Conservation (phyloP, 108 stramenopile species). For the Poteriospumella lacustris region DNA sequence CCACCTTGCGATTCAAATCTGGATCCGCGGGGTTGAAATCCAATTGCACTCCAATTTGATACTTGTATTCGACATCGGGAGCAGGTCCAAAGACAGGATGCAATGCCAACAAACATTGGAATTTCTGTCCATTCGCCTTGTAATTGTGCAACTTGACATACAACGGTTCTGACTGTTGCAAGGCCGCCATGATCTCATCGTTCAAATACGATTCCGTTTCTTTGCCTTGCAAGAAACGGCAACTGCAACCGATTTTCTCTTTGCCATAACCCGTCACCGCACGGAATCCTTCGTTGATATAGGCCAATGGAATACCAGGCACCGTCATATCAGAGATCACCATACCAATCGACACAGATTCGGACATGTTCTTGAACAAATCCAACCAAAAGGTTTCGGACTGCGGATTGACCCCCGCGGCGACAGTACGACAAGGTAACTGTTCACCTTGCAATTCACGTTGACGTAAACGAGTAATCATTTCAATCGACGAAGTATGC, state of each 20-base stretch:
- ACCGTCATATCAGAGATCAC: slow-evolving; percentile 39
- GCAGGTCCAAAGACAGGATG: slow-evolving; percentile 33
- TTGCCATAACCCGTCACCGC: slow-evolving; percentile 34
- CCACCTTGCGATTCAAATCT: background rate
- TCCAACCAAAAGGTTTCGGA: slow-evolving; percentile 37
- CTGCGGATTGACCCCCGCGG: slow-evolving; percentile 13
- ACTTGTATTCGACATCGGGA: slow-evolving; percentile 37
- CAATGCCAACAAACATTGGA: slow-evolving; percentile 31
- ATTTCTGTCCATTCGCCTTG: slow-evolving; percentile 25
- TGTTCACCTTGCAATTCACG: slow-evolving; percentile 32
- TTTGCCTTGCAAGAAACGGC: slow-evolving; percentile 37
- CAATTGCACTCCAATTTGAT: slow-evolving; percentile 36
- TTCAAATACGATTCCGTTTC: slow-evolving; percentile 35
- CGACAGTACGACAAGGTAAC: slow-evolving; percentile 27
- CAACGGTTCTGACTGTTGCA: slow-evolving; percentile 36
- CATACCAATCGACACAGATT: slow-evolving; percentile 28
- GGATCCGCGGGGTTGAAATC: slow-evolving; percentile 10
- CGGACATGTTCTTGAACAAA: slow-evolving; percentile 33
- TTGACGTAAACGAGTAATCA: slow-evolving; percentile 25
- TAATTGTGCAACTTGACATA: slow-evolving; percentile 36
- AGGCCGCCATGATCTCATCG: slow-evolving; percentile 39
- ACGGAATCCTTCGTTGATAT: slow-evolving; percentile 39
- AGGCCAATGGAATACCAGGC: slow-evolving; percentile 35
- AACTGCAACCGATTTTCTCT: slow-evolving; percentile 26
- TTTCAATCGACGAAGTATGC: background rate